phyloP scores from a whole-genome alignment of 441 rosid species.

The Euphorbia celastroides region DNA sequence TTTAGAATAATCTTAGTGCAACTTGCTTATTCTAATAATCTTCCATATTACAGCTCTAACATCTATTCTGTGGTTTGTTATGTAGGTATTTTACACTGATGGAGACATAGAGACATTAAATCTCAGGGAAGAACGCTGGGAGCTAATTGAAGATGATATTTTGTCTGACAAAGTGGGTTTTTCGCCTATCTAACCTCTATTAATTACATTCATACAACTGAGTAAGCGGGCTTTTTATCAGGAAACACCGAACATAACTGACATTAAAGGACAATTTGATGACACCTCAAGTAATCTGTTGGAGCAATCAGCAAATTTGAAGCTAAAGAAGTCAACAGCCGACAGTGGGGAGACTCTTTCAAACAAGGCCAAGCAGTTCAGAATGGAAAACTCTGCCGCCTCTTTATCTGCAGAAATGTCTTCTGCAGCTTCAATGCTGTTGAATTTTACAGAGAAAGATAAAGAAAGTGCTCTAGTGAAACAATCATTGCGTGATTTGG shows the following conservation, averaged over 20 bases:
- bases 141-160: constrained; percentile 30
- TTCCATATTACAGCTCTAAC: background rate
- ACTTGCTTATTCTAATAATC: background rate
- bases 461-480: constrained; percentile 19
- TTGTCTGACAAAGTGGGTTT: constrained; percentile 29
- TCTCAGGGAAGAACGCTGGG: constrained; percentile 46
- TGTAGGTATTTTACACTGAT: constrained; percentile 57
- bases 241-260: constrained; percentile 7
- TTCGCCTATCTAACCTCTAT: no score
- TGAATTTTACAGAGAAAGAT: constrained; percentile 14
- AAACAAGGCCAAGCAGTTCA: constrained; percentile 13
- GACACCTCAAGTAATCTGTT: constrained; percentile 8
- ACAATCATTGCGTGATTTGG: constrained; percentile 9
- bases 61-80: constrained; percentile 15
- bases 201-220: no score
- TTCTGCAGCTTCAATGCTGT: constrained; percentile 11
- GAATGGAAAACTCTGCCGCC: constrained; percentile 11
- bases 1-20: constrained; percentile 3
- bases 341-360: constrained; percentile 14
- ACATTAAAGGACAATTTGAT: background rate
- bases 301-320: constrained; percentile 20
- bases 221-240: constrained; percentile 16
- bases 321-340: constrained; percentile 14
- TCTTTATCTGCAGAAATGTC: background rate
- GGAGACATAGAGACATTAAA: constrained; percentile 58